Base-by-base conservation (phyloP, 768 basidiomycete species). In the Naematelia encephala region DNA sequence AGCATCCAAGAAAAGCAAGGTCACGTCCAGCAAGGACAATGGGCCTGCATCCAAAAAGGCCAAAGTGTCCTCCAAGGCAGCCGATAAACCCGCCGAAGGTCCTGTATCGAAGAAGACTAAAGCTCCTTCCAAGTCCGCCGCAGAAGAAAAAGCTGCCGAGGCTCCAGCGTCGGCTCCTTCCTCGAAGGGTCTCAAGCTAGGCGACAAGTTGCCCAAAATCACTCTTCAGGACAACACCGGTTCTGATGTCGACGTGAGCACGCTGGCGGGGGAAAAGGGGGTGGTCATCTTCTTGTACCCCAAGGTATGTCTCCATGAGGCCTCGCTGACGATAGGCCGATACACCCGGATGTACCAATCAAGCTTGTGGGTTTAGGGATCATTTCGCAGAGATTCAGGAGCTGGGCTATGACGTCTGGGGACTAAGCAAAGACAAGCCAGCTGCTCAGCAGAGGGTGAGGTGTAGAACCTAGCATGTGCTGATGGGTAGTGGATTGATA, bases 351-450 rank as follows among this genome's bases (percentile, higher is more conserved):
- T 96, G 93, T 79, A 97, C 91, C 2, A 86, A 79, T 30, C 92
- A 97, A 75, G 92, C 93, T 0, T 97, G 93, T 73, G 88, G 86
- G 3, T 98, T 89, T 82, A 83, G 91, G 19, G 92, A 97, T 73
- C 81, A 80, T 53, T 89, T 87, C 74, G 83, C 85, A 3, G 86
- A 89, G 63, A 93, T 93, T 75, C 80, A 83, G 1, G 78, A 83
- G 4, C 72, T 82, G 58, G 81, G 84, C 44, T 96, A 85, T 76
- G 82, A 81, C 54, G 86, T 94, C 43, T 90, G 90, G 74, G 91
- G 91, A 63, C 78, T 97, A 87, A 70, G 69, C 5, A 64, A 68
- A 43, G 72, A 73, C 44, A 66, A 57, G 25, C 63, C 72, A 5
- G 60, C 62, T 74, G 92, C 91, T 88, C 88, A 91, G 77, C 83